Evolutionary conservation across 2,329 filamentous ascomycete species (phyloP), one percentile per base, ranked within the genome.

Genomic region (Venturia nashicola): DNA sequence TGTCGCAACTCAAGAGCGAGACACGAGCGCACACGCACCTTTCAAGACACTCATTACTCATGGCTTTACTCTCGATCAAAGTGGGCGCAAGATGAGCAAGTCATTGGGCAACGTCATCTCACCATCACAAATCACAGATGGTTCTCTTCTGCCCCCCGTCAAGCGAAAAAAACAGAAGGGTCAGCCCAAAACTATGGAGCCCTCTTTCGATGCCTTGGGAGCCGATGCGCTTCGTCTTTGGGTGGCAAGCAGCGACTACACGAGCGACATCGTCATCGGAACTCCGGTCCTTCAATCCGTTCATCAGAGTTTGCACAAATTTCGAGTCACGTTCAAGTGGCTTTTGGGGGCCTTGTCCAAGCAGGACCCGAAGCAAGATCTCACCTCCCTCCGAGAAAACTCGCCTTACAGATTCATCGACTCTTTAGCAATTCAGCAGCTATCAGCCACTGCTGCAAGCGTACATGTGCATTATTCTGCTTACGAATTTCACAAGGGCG

Each of bases 11-110:
- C 82, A 86, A 68, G 43, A 48, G 40, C 27, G 39, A 40, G 44
- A n/a, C 32, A 54, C 20, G 0, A 63, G 64, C 6, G 55, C 62
- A 6, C 74, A 74, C 67, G 81, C 93, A 0, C 94, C 94, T 0
- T 99, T 95, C 78, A 89, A 86, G 71, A 89, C 85, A 3, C 80
- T 99, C n/a, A 87, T 97, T 66, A 99, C 94, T 0, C 94, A 99
- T 72, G 94, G 94, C 0, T 99, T 99, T 73, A 92, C 91, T 0
- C 83, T 99, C 2, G 94, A 99, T 70, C 82, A 88, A 61, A 79
- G 89, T 43, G 92, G 92, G n/a, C 91, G 90, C 72, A 99, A 99
- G 75, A 99, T 99, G 94, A 97, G 92, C 72, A 99, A 99, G 75
- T 97, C 91, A 0, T 78, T 97, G 1, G 94, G 94, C 18, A 99